Conservation (phyloP, 352 stramenopile genomes). For the Globisporangium polare region DNA sequence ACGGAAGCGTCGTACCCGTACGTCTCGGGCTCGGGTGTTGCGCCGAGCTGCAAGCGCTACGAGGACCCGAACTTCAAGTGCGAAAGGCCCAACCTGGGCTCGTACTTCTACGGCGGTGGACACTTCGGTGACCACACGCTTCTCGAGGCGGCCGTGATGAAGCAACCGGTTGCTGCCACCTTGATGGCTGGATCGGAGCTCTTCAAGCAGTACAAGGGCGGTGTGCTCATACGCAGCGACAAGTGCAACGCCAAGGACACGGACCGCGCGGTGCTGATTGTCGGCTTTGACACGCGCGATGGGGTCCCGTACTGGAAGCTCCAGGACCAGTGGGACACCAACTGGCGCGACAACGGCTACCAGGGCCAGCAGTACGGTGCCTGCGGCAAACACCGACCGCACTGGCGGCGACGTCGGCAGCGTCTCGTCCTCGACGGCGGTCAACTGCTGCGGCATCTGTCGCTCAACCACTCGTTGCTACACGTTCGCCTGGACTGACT, state of each 20-base stretch:
- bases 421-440: background rate
- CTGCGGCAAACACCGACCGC: conserved; percentile 27
- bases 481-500: conserved; percentile 9
- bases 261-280: conserved; percentile 16
- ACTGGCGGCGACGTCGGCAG: background rate
- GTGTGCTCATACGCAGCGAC: background rate
- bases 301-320: conserved; percentile 28
- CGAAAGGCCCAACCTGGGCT: conserved; percentile 9
- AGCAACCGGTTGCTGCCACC: background rate
- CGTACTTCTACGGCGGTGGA: conserved; percentile 3
- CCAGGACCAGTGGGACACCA: conserved; percentile 34
- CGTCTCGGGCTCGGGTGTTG: background rate
- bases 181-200: background rate
- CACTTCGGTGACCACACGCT: background rate
- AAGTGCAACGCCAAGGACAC: background rate
- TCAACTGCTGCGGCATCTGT: conserved; percentile 13
- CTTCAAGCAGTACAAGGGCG: background rate
- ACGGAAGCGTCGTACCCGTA: conserved; percentile 16
- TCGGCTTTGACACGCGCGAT: conserved; percentile 26
- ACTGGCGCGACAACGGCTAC: conserved; percentile 33
- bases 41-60: conserved; percentile 3
- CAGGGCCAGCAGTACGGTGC: conserved; percentile 35
- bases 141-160: background rate
- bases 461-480: background rate
- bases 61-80: conserved; percentile 12